Evolutionary conservation across 2,329 filamentous ascomycete genomes (phyloP).

Genomic region (Seiridium cupressi): DNA sequence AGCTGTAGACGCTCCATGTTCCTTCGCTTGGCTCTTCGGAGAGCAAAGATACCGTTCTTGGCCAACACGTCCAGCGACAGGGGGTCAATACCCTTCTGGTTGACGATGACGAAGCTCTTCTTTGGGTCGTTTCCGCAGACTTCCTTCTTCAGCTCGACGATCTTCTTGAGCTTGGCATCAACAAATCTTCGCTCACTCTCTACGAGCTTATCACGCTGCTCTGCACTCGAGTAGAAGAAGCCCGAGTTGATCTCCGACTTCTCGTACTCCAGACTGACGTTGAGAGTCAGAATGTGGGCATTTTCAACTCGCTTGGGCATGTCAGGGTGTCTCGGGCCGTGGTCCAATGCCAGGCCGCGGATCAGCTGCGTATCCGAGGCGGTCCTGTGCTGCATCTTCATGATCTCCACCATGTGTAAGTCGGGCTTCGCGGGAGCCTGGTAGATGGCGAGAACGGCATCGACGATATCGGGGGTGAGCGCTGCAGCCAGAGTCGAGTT

Average conservation of each 20-base stretch:
- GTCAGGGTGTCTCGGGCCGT: conserved; percentile 93
- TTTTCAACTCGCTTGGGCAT: conserved; percentile 98
- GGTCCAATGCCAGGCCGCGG: conserved; percentile 86
- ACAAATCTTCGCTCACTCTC: conserved; percentile 96
- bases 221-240: conserved; percentile 97
- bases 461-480: conserved; percentile 92
- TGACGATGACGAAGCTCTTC: conserved; percentile 97
- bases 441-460: conserved; percentile 94
- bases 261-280: conserved; percentile 97
- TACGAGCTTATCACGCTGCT: conserved; percentile 96
- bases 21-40: conserved; percentile 91
- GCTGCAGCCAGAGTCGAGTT: conserved; percentile 85
- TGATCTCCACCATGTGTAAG: conserved; percentile 98
- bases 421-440: conserved; percentile 87
- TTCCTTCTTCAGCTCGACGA: conserved; percentile 96
- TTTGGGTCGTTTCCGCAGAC: conserved; percentile 90
- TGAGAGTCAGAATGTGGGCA: conserved; percentile 90
- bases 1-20: conserved; percentile 99
- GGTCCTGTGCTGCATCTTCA: conserved; percentile 99
- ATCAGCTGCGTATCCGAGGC: conserved; percentile 96
- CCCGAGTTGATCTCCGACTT: conserved; percentile 99
- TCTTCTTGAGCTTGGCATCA: conserved; percentile 94
- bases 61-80: conserved; percentile 92
- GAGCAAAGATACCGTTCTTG: conserved; percentile 95
- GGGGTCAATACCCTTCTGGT: conserved; percentile 98